Base-by-base conservation (phyloP, 495 filamentous ascomycete genomes). In the Chaetomium fimeti region DNA sequence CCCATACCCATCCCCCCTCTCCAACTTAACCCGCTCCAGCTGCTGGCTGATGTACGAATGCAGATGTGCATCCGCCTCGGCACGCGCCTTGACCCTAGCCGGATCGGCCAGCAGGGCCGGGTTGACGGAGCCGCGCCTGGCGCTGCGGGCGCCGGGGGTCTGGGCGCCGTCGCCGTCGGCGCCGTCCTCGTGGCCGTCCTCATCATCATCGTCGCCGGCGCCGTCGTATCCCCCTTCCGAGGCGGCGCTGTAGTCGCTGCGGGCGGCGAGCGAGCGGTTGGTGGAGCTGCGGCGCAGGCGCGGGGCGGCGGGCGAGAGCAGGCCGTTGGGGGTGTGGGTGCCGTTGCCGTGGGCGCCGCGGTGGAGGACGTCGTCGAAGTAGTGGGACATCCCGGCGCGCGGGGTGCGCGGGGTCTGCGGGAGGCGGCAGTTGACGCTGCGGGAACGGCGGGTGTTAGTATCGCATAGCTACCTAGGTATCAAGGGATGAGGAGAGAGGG, bases 321-420 rank as follows among this genome's bases (percentile, higher is more conserved):
- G 76, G 13, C 72, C 71, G 25, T 78, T 78, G 65, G 66, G 68
- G 7, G 72, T 66, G 28, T 72, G 75, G 36, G 63, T 63, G 55
- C 9, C 32, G 32, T 68, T 65, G 25, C 25, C 25, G 27, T 68
- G 66, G 28, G 73, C 57, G 56, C 82, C 78, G 5, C 86, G 76
- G 27, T 86, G 85, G 78, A 95, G 91, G 65, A 92, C 85, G 66
- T 98, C 93, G 69, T 98, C 93, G 71, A 98, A 98, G 78, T 97
- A 97, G 75, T 97, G 92, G 11, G 87, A 82, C 73, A 92, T 92
- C 42, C 89, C 91, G 1, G 85, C 84, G 13, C 87, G 84, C 27
- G 93, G 93, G 13, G 91, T 93, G 25, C 92, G 89, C 5, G 93
- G 93, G 0, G 93, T 98, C 72, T 96, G 91, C 0, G 93, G 93